Base-by-base conservation (phyloP, 2,329 filamentous ascomycete genomes). In the Cladosporium sp. region DNA sequence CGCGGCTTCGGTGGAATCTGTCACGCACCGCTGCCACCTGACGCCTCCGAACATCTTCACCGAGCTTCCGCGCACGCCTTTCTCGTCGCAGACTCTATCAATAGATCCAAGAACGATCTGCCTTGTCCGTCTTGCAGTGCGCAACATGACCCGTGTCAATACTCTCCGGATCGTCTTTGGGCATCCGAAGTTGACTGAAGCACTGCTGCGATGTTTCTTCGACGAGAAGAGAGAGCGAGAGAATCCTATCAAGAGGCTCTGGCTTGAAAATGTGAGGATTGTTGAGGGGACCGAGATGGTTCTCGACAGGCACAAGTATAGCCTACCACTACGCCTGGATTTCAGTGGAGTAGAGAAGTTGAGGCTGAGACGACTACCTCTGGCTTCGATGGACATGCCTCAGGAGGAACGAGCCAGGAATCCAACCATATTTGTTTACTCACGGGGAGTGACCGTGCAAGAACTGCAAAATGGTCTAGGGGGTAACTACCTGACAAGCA, bases 11-110 rank as follows among this genome's bases (percentile, higher is more conserved):
- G 81, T 83, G 11, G 78, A 80, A 11, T 73, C 73, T 5, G 68
- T 83, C 7, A 81, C 77, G 12, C 80, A 83, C 70, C 78, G 79
- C 28, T 83, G 81, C 70, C 81, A 83, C 67, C 71, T 83, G 0
- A 79, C 80, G 0, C 76, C 78, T 2, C 81, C 81, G 0, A 77
- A 77, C 34, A 80, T 82, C 57, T 82, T 81, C 71, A 70, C 72
- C 28, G 80, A 81, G 63, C 73, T 83, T 1, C 80, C 80, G 7
- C 69, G 71, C 34, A 76, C 77, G 62, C 72, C 75, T 47, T 82
- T 82, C 71, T 71, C 78, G 28, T 72, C 73, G 26, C 74, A 74
- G 21, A 79, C 74, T 1, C 72, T 83, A 5, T 81, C 80, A 4
- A 71, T 72, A 26, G 80, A 83, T 66, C 66, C 68, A 2, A 73